phyloP scores from a whole-genome alignment of 192 early-diverging fungal genomes.

The Linnemannia zychae region DNA sequence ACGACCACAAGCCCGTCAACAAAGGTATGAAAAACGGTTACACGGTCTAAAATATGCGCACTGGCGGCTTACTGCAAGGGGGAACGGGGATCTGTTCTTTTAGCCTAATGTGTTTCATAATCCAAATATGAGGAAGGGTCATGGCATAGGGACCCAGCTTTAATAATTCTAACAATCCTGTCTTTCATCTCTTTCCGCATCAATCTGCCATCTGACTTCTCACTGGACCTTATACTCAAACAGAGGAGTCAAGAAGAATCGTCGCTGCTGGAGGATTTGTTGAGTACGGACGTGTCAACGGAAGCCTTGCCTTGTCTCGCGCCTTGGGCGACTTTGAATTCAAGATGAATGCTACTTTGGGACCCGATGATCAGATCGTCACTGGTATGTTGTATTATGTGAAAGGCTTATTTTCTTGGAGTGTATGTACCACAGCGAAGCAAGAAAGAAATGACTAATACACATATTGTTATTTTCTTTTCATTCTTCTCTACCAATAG shows the following conservation, averaged over 20 bases:
- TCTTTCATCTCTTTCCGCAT: not conserved
- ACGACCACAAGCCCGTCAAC: constrained; percentile 97
- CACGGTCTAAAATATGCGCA: not conserved
- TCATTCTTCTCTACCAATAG: constrained; percentile 35
- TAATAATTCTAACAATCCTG: not conserved
- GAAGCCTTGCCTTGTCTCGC: constrained; percentile 94
- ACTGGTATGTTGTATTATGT: constrained; percentile 64
- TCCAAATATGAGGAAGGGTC: not conserved
- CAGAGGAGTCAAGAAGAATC: constrained; percentile 88
- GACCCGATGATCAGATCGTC: constrained; percentile 93
- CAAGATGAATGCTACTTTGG: constrained; percentile 85
- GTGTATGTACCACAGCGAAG: not conserved
- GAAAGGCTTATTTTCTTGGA: not conserved
- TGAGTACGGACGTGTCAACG: constrained; percentile 98
- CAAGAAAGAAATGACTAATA: not conserved
- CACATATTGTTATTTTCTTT: not conserved
- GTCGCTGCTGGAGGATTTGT: constrained; percentile 94
- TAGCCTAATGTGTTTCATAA: not conserved
- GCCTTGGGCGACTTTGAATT: constrained; percentile 99
- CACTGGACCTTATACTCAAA: not conserved
- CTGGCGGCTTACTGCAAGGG: not conserved
- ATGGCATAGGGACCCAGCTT: not conserved
- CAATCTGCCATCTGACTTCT: not conserved
- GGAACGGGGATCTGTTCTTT: not conserved
- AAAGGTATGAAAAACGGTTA: constrained; percentile 55